Conservation (phyloP, 2,329 filamentous ascomycete species). For the Trichoderma gracile region DNA sequence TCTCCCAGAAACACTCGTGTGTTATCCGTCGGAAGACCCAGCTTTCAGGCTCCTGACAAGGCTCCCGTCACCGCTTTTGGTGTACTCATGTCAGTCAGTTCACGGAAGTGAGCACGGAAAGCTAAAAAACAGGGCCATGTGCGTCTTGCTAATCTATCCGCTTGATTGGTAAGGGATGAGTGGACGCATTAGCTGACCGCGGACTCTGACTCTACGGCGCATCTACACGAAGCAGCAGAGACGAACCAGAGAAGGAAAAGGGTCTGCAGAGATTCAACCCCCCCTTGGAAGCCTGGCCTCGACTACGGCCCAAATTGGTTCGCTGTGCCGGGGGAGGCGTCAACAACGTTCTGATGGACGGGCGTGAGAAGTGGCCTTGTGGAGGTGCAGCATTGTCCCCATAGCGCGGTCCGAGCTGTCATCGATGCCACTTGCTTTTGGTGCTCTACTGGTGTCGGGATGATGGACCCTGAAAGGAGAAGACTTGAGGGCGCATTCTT, state of each 20-base stretch:
- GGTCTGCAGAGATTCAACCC: constrained; percentile 1
- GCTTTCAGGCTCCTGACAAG: constrained; percentile 7
- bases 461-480: constrained; percentile 19
- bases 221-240: neutral
- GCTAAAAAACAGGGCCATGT: neutral
- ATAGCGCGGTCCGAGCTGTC: constrained; percentile 10
- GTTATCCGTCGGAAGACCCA: neutral
- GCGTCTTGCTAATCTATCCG: neutral
- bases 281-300: constrained; percentile 1
- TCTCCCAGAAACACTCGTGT: neutral
- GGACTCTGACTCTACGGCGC: constrained; percentile 1
- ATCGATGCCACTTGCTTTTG: constrained; percentile 15
- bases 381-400: constrained; percentile 12
- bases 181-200: neutral
- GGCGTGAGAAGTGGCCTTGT: constrained; percentile 14
- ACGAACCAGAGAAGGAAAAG: neutral
- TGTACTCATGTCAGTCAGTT: neutral
- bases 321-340: neutral
- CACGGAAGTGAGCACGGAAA: neutral
- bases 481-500: neutral
- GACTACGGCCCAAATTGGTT: neutral
- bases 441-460: neutral
- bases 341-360: neutral
- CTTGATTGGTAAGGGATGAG: constrained; percentile 1
- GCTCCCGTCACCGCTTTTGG: neutral